Evolutionary conservation across 768 basidiomycete genomes (phyloP), one percentile per base, ranked within the genome.

Genomic region (Pulveroboletus sp.): DNA sequence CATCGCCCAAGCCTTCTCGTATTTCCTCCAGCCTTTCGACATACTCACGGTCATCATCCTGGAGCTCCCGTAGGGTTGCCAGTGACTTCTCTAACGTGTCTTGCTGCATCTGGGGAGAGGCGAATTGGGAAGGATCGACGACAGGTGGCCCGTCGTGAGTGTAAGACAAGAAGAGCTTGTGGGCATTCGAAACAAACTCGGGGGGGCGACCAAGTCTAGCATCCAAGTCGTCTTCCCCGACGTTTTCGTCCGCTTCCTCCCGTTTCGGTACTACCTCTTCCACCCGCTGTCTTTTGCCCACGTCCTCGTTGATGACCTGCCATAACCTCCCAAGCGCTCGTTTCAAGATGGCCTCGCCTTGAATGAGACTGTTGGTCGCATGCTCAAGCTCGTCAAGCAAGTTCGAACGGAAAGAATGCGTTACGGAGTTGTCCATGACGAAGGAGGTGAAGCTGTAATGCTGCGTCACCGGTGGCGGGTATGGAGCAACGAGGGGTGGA

Each of bases 11-110:
- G 3, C 82, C 81, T 57, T 93, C 89, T 46, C 91, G 70, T 47
- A 93, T 88, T 64, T 93, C 91, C 59, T 87, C 80, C 47, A 93
- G 68, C 26, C 90, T 79, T 61, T 92, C 90, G 6, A 86, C 82
- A 61, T 93, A 93, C 66, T 93, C 91, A 39, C 89, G 75, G 6
- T 86, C 86, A 58, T 93, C 91, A 60, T 93, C 91, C 57, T 89
- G 85, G 18, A 93, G 71, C 57, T 93, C 91, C 45, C 86, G 80
- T 46, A 93, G 68, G 2, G 80, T 76, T 14, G 84, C 79, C 33
- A 92, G 57, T 12, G 85, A 82, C 63, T 88, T 90, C 61, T 91
- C 88, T 48, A 93, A 63, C 12, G 72, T 83, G 41, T 82, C 84
- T 50, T 80, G 67, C 56, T 89, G 86, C 70, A 79, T 76, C 49